These are phyloP conservation scores for Saturnispora zaruensis DNA, from an alignment of 805 yeast species.

Conservation along the genomic window DNA sequence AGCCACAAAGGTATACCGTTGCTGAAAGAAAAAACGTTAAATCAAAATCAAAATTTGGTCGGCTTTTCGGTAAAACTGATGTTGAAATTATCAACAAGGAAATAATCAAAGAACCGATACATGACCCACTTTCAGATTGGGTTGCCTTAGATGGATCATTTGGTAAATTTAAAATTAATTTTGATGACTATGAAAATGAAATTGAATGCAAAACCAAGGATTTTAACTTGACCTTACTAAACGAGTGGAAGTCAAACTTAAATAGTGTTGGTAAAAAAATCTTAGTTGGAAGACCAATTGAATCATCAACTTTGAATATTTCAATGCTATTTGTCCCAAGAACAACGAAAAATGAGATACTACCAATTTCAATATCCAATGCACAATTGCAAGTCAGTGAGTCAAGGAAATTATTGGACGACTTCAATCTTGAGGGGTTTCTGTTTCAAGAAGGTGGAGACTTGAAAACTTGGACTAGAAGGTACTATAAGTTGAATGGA, in stretches of 20 bases:
- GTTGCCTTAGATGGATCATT: conserved; percentile 86
- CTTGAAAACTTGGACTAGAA: conserved; percentile 59
- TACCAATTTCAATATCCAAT: conserved; percentile 61
- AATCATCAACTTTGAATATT: conserved; percentile 58
- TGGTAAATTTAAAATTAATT: conserved; percentile 65
- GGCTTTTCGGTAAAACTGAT: conserved; percentile 33
- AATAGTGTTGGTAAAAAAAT: conserved; percentile 22
- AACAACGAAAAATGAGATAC: conserved; percentile 45
- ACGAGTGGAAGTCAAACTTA: conserved; percentile 65
- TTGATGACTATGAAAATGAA: conserved; percentile 46
- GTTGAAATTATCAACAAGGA: conserved; percentile 41
- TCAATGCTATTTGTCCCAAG: conserved; percentile 66
- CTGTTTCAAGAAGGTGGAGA: conserved; percentile 92
- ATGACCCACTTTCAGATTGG: conserved; percentile 52
- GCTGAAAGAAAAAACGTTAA: conserved; percentile 38
- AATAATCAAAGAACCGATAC: conserved; percentile 38
- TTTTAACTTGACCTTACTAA: conserved; percentile 55
- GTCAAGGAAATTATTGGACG: conserved; percentile 20
- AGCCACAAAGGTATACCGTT: conserved; percentile 49
- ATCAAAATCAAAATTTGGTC: conserved; percentile 25
- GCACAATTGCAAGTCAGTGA: conserved; percentile 38
- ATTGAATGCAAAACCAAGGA: conserved; percentile 45
- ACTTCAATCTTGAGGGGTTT: conserved; percentile 48
- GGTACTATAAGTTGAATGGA: conserved; percentile 70
- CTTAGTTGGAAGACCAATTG: conserved; percentile 39